Evolutionary conservation across 2,329 filamentous ascomycete species (phyloP).

Genomic region (Ceratocystis cacaofunesta): DNA sequence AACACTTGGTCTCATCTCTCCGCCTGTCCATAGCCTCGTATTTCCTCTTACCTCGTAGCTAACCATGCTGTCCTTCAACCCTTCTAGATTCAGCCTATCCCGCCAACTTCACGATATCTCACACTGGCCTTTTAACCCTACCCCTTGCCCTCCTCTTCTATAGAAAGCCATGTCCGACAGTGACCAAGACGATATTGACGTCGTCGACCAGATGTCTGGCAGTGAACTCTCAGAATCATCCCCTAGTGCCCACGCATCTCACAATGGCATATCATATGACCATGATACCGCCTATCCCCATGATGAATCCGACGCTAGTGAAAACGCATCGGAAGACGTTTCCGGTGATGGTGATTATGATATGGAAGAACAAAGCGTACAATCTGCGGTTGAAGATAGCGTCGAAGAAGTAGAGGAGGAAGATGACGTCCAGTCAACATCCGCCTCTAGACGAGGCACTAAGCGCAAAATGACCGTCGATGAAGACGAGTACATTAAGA

Average conservation of each 20-base stretch:
- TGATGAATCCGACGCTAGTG: constrained; percentile 30
- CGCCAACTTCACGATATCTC: not conserved
- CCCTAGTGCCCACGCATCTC: constrained; percentile 35
- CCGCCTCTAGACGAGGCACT: constrained; percentile 48
- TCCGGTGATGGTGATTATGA: constrained; percentile 65
- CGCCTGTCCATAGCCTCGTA: not conserved
- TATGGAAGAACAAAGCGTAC: constrained; percentile 42
- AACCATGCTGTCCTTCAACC: constrained; percentile 6
- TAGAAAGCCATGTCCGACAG: constrained; percentile 15
- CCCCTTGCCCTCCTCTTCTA: not conserved
- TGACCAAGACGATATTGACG: constrained; percentile 16
- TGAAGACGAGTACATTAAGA: constrained; percentile 71
- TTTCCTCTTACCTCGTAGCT: not conserved
- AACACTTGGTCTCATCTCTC: not conserved
- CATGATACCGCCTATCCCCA: constrained; percentile 24
- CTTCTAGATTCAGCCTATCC: not conserved
- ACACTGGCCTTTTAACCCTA: not conserved
- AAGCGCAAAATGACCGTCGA: constrained; percentile 60
- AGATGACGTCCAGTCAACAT: constrained; percentile 45
- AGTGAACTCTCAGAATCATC: constrained; percentile 63
- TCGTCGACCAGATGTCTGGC: constrained; percentile 40
- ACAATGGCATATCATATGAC: constrained; percentile 29
- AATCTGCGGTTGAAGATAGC: constrained; percentile 20
- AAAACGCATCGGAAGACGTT: constrained; percentile 36
- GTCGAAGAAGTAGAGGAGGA: constrained; percentile 15